Evolutionary conservation across 2,329 filamentous ascomycete species (phyloP).

Genomic region (Alternaria arborescens): DNA sequence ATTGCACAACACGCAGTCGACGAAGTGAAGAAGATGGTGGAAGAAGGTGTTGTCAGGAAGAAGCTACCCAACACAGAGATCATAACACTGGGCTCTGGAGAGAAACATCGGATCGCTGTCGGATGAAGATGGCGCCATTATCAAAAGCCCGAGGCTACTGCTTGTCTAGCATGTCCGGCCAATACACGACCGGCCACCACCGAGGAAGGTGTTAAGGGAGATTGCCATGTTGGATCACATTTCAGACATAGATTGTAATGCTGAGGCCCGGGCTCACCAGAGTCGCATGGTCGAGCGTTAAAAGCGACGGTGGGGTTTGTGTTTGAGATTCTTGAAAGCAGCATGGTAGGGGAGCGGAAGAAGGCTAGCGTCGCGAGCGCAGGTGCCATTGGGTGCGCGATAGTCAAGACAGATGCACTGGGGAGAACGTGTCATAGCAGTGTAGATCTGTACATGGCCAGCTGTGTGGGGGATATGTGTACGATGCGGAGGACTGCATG

Average conservation of each 20-base stretch:
- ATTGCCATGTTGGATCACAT: background rate
- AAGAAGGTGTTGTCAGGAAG: slow-evolving; percentile 23
- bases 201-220: background rate
- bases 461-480: background rate
- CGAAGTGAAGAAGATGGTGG: slow-evolving; percentile 42
- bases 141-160: background rate
- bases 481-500: background rate
- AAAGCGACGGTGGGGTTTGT: background rate
- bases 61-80: slow-evolving; percentile 26
- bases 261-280: background rate
- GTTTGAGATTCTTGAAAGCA: background rate
- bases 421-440: background rate
- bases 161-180: background rate
- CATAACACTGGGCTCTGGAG: slow-evolving; percentile 30
- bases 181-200: background rate
- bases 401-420: background rate
- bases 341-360: background rate
- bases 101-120: slow-evolving; percentile 31
- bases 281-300: background rate
- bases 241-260: background rate
- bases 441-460: background rate
- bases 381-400: background rate
- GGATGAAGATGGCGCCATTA: slow-evolving; percentile 17
- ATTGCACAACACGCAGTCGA: slow-evolving; percentile 50
- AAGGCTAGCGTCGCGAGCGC: background rate